These are phyloP conservation scores for Leccinum variicolor DNA, from an alignment of 768 basidiomycete genomes.

Conservation along the genomic window DNA sequence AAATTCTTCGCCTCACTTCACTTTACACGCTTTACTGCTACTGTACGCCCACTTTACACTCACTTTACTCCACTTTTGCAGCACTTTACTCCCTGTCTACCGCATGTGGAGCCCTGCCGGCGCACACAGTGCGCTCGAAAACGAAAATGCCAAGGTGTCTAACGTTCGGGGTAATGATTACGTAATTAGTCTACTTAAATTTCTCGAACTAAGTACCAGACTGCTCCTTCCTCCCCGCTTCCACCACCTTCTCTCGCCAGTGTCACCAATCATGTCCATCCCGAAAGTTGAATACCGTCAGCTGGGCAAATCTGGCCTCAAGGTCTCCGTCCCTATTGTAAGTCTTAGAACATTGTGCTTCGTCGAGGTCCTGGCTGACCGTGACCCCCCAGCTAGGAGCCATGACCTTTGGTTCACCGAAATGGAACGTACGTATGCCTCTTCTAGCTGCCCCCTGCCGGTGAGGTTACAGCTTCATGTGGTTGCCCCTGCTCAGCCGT, in stretches of 20 bases:
- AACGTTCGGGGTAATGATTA: no score
- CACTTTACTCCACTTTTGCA: no score
- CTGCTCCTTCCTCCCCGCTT: background rate
- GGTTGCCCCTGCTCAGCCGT: constrained; percentile 10
- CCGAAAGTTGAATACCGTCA: constrained; percentile 21
- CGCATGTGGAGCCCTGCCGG: no score
- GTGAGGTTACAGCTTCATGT: background rate
- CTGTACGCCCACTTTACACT: no score
- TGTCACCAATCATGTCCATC: constrained; percentile 5
- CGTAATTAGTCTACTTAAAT: no score
- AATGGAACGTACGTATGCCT: constrained; percentile 23
- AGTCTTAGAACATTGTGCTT: background rate
- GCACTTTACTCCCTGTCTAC: no score
- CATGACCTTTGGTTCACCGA: constrained; percentile 26
- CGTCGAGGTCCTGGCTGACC: background rate
- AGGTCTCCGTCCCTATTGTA: constrained; percentile 34
- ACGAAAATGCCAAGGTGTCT: no score
- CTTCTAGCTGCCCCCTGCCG: background rate
- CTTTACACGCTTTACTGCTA: no score
- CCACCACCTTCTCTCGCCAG: background rate
- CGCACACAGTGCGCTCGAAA: no score
- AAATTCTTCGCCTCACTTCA: no score
- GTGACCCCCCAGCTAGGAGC: constrained; percentile 20
- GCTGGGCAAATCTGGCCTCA: constrained; percentile 29
- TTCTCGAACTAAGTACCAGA: no score